Evolutionary conservation across 768 basidiomycete species (phyloP), one percentile per base, ranked within the genome.

Genomic region (Amanita exitialis): DNA sequence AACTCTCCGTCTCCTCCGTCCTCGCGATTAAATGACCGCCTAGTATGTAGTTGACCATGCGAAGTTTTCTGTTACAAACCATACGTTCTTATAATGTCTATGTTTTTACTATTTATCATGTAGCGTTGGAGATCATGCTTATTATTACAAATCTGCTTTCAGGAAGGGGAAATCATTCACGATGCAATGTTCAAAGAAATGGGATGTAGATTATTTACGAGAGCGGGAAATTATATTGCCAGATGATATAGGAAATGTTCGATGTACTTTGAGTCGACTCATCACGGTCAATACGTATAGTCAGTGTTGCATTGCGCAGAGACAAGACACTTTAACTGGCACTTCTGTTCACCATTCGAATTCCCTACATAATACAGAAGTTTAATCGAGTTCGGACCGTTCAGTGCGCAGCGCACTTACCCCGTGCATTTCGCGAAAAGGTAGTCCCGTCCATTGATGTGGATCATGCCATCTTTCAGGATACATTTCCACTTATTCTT

Each of bases 401-500:
- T n/a, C 15, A 30, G 3, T 10, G 23, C 25, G 21, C 20, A 2
- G 7, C 16, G 7, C 16, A 68, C 83, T 63, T 62, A 97, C 95
- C 95, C 95, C 5, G 83, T 92, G 69, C 95, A 98, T 66, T 96
- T 95, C 48, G 89, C 80, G 62, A 99, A 99, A 13, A 99, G 77
- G 69, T 98, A 99, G 61, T 99, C 96, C 61, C 89, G 91, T 27
- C 95, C 95, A 57, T 96, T 96, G 58, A 96, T 80, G 58, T 92
- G 90, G 56, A 97, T 89, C 84, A 98, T 91, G 3, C 96, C 96
- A 57, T 98, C 96, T 68, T 96, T 96, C 47, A 99, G 76, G 20
- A 90, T 83, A 54, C 93, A 94, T 74, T 98, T 99, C 96, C 96
- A 99, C 72, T 98, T 99, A 72, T 96, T 98, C 71, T 98, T 99